Percentiles rank a stretch among this genome's conserved stretches.
phyloP scores from a whole-genome alignment of 2,329 filamentous ascomycete genomes.

The Hypomyces rosellus region DNA sequence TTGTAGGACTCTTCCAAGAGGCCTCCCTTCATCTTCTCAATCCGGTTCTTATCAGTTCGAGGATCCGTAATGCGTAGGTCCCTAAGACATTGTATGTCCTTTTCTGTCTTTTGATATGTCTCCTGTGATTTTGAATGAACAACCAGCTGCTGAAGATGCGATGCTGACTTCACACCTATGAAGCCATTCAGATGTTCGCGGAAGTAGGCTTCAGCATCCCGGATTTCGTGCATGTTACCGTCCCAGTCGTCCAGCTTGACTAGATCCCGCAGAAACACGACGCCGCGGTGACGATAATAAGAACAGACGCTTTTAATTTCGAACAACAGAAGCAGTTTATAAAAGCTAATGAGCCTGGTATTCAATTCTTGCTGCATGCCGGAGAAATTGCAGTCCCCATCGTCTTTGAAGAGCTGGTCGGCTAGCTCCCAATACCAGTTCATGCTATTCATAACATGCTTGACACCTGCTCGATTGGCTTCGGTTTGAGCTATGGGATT shows the following conservation, averaged over 20 bases:
- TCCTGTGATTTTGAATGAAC: slow-evolving; percentile 10
- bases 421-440: slow-evolving; percentile 33
- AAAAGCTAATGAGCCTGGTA: slow-evolving; percentile 27
- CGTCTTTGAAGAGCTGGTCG: slow-evolving; percentile 20
- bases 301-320: slow-evolving; percentile 34
- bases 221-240: slow-evolving; percentile 21
- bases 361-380: slow-evolving; percentile 17
- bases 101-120: slow-evolving; percentile 2
- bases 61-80: slow-evolving; percentile 25
- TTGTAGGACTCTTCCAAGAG: slow-evolving; percentile 25
- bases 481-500: slow-evolving; percentile 21
- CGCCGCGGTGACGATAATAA: slow-evolving; percentile 25
- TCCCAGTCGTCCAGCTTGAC: slow-evolving; percentile 30
- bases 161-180: slow-evolving; percentile 1
- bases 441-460: slow-evolving; percentile 30
- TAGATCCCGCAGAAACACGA: slow-evolving; percentile 23
- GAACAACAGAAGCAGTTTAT: slow-evolving; percentile 32
- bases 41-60: slow-evolving; percentile 27
- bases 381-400: slow-evolving; percentile 5
- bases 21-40: slow-evolving; percentile 29
- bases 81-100: slow-evolving; percentile 16
- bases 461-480: slow-evolving; percentile 27
- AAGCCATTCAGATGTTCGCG: slow-evolving; percentile 14
- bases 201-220: slow-evolving; percentile 20
- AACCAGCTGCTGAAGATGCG: slow-evolving; percentile 10